These are phyloP conservation scores for Pyrenochaeta sp. DNA, from an alignment of 2,329 filamentous ascomycete species.

Conservation along the genomic window DNA sequence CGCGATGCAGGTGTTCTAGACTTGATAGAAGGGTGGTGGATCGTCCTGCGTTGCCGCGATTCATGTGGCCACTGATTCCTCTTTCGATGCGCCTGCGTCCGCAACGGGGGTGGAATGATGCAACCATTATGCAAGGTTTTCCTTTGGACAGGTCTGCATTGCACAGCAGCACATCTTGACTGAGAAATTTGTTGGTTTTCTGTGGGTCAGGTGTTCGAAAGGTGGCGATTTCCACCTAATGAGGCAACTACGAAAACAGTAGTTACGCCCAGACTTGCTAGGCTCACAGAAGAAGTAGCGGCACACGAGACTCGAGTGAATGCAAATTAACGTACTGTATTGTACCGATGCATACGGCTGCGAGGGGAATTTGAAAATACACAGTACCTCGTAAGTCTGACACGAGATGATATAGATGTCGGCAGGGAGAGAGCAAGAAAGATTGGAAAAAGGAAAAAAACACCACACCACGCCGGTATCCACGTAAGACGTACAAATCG, in stretches of 20 bases:
- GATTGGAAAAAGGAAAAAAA: slow-evolving; percentile 35
- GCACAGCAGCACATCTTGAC: not conserved
- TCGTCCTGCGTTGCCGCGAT: not conserved
- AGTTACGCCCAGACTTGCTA: slow-evolving; percentile 29
- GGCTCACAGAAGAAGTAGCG: slow-evolving; percentile 24
- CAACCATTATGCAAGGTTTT: not conserved
- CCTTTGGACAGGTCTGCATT: not conserved
- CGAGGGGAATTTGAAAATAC: slow-evolving; percentile 39
- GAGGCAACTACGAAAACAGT: slow-evolving; percentile 27
- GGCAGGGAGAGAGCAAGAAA: slow-evolving; percentile 28
- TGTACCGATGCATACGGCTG: slow-evolving; percentile 34
- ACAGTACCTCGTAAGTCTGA: slow-evolving; percentile 42
- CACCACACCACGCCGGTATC: slow-evolving; percentile 45
- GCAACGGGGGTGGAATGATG: not conserved
- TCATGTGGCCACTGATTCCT: not conserved
- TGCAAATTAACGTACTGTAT: slow-evolving; percentile 34
- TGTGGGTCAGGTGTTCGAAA: slow-evolving; percentile 2
- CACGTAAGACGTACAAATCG: slow-evolving; percentile 47
- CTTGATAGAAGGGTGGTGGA: not conserved
- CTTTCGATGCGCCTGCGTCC: not conserved
- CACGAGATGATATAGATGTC: slow-evolving; percentile 42
- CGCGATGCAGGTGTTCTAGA: not conserved
- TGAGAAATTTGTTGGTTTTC: not conserved
- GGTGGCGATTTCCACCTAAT: slow-evolving; percentile 22
- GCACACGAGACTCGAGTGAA: slow-evolving; percentile 7